phyloP scores from a whole-genome alignment of 106 monocot species.

The Dioscorea zingiberensis region DNA sequence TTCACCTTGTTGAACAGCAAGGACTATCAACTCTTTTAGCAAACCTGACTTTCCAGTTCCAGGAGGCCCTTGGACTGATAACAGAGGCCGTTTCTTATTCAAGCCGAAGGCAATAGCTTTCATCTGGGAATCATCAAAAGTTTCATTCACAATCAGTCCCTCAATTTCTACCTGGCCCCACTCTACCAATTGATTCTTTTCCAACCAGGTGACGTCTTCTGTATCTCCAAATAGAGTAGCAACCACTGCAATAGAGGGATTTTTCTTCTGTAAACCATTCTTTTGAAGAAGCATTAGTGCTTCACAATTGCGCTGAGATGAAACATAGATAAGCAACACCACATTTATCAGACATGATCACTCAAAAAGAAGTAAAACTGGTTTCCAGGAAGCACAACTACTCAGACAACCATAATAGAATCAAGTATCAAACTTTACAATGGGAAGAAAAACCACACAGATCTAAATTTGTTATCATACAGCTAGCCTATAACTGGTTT shows the following conservation, averaged over 20 bases:
- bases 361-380: background rate
- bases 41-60: conserved; percentile 89
- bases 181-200: conserved; percentile 50
- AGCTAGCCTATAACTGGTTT: too few relatives aligned
- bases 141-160: conserved; percentile 24
- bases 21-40: conserved; percentile 66
- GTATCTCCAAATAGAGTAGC: conserved; percentile 85
- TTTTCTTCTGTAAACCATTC: conserved; percentile 88
- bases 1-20: conserved; percentile 82
- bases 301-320: conserved; percentile 84
- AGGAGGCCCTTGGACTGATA: conserved; percentile 85
- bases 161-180: conserved; percentile 41
- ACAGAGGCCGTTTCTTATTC: conserved; percentile 73
- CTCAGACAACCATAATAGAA: too few relatives aligned
- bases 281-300: conserved; percentile 93
- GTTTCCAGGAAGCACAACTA: background rate
- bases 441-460: too few relatives aligned
- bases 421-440: too few relatives aligned
- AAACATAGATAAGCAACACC: background rate
- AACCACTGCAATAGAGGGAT: conserved; percentile 77
- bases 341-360: background rate
- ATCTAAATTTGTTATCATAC: too few relatives aligned
- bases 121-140: conserved; percentile 63
- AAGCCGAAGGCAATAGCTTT: conserved; percentile 75
- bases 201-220: conserved; percentile 56